phyloP scores from a whole-genome alignment of 441 rosid genomes.

The Corymbia citriodora region DNA sequence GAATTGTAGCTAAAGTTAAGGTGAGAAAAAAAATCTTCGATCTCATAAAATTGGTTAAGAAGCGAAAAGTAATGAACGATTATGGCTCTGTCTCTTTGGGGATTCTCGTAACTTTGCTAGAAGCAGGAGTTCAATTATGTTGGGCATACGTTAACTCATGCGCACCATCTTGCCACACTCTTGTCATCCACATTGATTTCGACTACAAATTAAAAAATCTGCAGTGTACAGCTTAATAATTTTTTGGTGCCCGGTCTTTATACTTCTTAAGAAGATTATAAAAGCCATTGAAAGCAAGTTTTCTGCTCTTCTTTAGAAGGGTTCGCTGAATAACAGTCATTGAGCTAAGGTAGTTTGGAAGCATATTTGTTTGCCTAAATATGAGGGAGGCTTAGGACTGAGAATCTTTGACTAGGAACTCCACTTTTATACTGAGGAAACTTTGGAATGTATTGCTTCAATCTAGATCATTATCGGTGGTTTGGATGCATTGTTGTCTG shows the following conservation, averaged over 20 bases:
- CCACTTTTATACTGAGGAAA: not conserved
- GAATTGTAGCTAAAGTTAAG: not conserved
- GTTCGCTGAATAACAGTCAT: not conserved
- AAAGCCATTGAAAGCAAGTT: not conserved
- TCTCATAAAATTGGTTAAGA: not conserved
- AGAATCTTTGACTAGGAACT: not conserved
- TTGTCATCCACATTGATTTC: not conserved
- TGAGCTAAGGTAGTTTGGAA: not conserved
- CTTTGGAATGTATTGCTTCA: not conserved
- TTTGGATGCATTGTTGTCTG: not conserved
- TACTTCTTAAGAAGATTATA: not conserved
- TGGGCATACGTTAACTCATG: not conserved
- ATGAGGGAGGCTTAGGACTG: not conserved
- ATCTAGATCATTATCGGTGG: not conserved
- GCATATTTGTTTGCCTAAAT: not conserved
- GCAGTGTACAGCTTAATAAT: not conserved
- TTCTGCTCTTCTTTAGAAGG: not conserved
- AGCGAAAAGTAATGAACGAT: not conserved
- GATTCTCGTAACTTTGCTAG: not conserved
- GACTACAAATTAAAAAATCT: not conserved
- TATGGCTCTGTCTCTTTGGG: not conserved
- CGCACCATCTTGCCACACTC: not conserved
- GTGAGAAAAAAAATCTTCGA: not conserved
- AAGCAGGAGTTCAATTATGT: not conserved
- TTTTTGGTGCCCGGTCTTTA: not conserved